These are phyloP conservation scores for Calonectria pseudoreteaudii DNA, from an alignment of 2,329 filamentous ascomycete species.

Conservation along the genomic window DNA sequence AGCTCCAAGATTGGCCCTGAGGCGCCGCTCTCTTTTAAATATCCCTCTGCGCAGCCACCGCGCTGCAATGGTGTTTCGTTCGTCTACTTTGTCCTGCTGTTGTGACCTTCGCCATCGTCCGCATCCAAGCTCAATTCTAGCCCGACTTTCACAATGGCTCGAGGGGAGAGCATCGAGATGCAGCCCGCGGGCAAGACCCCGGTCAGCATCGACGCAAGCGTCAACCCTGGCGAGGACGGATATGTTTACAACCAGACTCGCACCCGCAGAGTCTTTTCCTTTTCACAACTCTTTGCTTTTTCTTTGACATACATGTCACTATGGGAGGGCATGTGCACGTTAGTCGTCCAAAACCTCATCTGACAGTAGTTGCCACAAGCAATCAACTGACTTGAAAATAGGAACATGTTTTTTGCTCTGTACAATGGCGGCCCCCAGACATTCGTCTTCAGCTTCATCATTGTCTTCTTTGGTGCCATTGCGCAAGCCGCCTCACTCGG, in stretches of 20 bases:
- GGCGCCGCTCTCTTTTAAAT: conserved; percentile 2
- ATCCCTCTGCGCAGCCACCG: not conserved
- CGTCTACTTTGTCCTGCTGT: not conserved
- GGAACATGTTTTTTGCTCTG: conserved; percentile 43
- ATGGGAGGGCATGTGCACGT: conserved; percentile 43
- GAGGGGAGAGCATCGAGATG: conserved; percentile 33
- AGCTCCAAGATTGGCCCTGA: not conserved
- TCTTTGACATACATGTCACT: conserved; percentile 41
- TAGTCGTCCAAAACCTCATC: not conserved
- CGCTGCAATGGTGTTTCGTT: not conserved
- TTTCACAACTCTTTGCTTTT: conserved; percentile 41
- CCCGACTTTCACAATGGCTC: conserved; percentile 26
- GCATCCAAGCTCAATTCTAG: not conserved
- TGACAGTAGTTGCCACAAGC: too few relatives aligned
- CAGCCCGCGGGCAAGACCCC: conserved; percentile 26
- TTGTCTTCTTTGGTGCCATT: conserved; percentile 41
- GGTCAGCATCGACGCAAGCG: conserved; percentile 27
- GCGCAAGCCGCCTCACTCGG: conserved; percentile 37
- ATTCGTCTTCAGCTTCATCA: conserved; percentile 41
- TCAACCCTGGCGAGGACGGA: conserved; percentile 19
- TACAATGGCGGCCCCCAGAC: conserved; percentile 41
- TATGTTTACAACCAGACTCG: conserved; percentile 37
- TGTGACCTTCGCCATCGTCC: not conserved
- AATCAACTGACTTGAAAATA: conserved; percentile 1
- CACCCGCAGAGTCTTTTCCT: conserved; percentile 39